Conservation (phyloP, 164 flowering plant species). For the Nymphaea colorata region DNA sequence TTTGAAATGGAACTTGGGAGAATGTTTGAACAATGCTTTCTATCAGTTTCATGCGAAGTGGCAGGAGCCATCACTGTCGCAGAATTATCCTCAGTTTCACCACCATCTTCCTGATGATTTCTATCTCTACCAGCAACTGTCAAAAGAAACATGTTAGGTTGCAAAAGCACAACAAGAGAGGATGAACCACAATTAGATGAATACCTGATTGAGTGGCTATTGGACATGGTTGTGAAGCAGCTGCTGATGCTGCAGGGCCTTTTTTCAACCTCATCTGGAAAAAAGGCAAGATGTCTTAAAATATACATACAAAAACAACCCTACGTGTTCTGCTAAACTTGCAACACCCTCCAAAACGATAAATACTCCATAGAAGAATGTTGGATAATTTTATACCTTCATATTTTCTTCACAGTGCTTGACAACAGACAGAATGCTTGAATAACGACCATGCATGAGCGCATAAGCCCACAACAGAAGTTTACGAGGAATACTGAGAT, state of each 20-base stretch:
- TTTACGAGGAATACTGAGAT: conserved; percentile 72
- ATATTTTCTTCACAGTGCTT: conserved; percentile 88
- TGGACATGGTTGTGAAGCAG: conserved; percentile 20
- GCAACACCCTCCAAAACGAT: neutral
- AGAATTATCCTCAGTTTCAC: conserved; percentile 25
- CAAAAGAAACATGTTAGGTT: neutral
- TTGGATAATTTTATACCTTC: conserved; percentile 34
- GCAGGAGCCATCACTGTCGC: conserved; percentile 10
- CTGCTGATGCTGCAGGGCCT: conserved; percentile 34
- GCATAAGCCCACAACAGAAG: conserved; percentile 94
- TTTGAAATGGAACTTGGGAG: neutral
- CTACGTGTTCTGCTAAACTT: neutral
- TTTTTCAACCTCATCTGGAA: conserved; percentile 57
- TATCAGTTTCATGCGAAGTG: conserved; percentile 15
- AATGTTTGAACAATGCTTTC: neutral
- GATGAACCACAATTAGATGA: conserved; percentile 22
- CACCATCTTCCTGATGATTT: conserved; percentile 18
- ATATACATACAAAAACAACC: neutral
- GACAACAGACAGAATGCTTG: conserved; percentile 55
- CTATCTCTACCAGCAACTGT: conserved; percentile 35
- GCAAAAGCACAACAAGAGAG: neutral
- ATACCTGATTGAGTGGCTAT: conserved; percentile 15
- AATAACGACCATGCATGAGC: conserved; percentile 62
- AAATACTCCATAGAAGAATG: neutral
- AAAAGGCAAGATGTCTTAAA: neutral